Base-by-base conservation (phyloP, 331 rosid genomes). In the Dryas integrifolia region DNA sequence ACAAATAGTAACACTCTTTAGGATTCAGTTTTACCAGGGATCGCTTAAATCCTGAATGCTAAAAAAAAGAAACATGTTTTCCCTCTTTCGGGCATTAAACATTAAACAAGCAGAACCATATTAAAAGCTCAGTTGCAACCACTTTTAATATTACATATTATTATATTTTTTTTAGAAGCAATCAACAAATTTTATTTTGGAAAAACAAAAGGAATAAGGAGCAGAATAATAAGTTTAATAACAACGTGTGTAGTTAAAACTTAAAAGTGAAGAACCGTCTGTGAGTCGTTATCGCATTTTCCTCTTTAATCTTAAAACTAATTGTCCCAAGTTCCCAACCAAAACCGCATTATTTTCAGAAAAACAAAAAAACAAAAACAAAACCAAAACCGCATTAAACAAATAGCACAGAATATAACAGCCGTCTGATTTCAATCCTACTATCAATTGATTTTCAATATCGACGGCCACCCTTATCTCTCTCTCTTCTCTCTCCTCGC, bases 401-500 rank as follows among this genome's bases (percentile, higher is more conserved):
- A 73, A 67, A 49, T 38, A 52, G 47, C 43, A 13, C 45, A 46
- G 1, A 44, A 3, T 24, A 46, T 3, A 40, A n/a, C 50, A 58
- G 45, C 78, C 78, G 80, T 76, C 13, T 2, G 87, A 83, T 82
- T 40, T 45, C 49, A 74, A 77, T 77, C 72, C 61, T 4, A 6
- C 67, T 53, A 14, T 57, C 7, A 9, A 15, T 53, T 46, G 61
- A 58, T n/a, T 39, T 9, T 60, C 26, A 1, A 1, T 13, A 79
- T 72, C 79, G 47, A 79, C 87, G 80, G 82, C 47, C 14, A 39
- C 18, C 81, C 69, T 52, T 46, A 12, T 79, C 70, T 75, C 48
- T 71, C 67, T 69, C 73, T 74, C 75, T 53, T 77, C 85, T 65
- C 75, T 73, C 79, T 56, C 80, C 69, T 62, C 10, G 61, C 64